phyloP scores from a whole-genome alignment of 768 basidiomycete species.

The Leccinellum luteum region DNA sequence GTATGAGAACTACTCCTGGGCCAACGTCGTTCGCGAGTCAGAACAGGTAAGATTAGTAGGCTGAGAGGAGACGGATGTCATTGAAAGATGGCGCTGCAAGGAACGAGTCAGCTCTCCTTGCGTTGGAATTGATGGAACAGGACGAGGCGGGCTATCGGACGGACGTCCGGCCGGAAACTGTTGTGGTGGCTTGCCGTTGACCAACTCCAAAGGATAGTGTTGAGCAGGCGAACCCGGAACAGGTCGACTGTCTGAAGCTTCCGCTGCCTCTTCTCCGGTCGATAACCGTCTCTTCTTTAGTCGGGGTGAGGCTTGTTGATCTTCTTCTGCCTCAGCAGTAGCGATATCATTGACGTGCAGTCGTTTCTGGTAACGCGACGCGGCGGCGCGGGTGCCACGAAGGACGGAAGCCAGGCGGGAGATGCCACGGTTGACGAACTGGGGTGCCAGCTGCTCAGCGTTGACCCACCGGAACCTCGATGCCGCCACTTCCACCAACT shows the following conservation, averaged over 20 bases:
- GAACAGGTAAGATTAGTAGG: constrained; percentile 9
- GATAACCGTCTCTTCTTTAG: constrained; percentile 28
- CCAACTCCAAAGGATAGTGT: constrained; percentile 15
- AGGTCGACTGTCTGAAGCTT: constrained; percentile 3
- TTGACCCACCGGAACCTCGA: constrained; percentile 31
- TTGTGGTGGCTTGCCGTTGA: constrained; percentile 32
- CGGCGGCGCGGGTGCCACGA: constrained; percentile 4
- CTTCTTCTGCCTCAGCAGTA: constrained; percentile 7
- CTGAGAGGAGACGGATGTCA: constrained; percentile 19
- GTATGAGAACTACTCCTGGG: constrained; percentile 16
- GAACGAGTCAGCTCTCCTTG: constrained; percentile 19
- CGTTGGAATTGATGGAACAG: background rate
- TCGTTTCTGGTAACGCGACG: constrained; percentile 25
- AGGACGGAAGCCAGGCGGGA: constrained; percentile 15
- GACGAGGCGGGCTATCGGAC: constrained; percentile 3
- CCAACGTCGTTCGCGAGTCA: constrained; percentile 24
- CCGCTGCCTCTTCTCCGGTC: background rate
- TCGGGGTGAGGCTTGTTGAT: constrained; percentile 15
- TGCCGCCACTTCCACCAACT: constrained; percentile 25
- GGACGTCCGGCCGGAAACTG: constrained; percentile 28
- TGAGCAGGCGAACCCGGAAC: constrained; percentile 2
- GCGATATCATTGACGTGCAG: constrained; percentile 8
- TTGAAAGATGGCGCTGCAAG: constrained; percentile 27
- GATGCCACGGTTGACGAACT: constrained; percentile 23
- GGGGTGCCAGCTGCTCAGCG: constrained; percentile 28